Percentiles rank a stretch among this genome's conserved stretches.
These are phyloP conservation scores for Beauveria asiatica DNA, from an alignment of 2,329 filamentous ascomycete genomes.

Conservation along the genomic window DNA sequence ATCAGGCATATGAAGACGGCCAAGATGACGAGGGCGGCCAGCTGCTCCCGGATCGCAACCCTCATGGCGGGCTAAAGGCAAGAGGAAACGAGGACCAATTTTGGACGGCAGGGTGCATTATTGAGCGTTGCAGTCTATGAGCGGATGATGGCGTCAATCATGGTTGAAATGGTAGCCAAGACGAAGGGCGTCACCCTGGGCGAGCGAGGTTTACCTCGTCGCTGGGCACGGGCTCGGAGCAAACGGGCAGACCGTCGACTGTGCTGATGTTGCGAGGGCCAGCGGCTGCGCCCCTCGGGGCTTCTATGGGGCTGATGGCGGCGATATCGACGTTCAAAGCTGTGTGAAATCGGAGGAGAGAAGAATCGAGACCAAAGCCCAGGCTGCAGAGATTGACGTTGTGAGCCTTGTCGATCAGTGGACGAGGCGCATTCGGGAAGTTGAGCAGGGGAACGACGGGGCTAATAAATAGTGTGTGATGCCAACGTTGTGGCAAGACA, in stretches of 20 bases:
- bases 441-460: neutral
- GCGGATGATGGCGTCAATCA: neutral
- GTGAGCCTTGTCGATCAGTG: neutral
- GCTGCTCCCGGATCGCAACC: conserved; percentile 80
- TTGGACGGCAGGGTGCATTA: neutral
- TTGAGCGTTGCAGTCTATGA: neutral
- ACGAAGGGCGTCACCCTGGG: neutral
- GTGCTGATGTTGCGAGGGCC: neutral
- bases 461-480: neutral
- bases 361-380: neutral
- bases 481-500: neutral
- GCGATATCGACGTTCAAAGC: neutral
- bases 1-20: conserved; percentile 67
- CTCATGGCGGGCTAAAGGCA: conserved; percentile 49
- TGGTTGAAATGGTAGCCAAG: neutral
- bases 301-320: neutral
- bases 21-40: conserved; percentile 69
- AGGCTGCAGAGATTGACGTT: neutral
- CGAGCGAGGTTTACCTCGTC: neutral
- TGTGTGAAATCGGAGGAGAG: neutral
- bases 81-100: neutral
- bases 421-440: neutral
- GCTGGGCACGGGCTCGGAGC: neutral
- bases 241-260: neutral
- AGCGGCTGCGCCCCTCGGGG: neutral